phyloP scores from a whole-genome alignment of 306 rosid species.

The Prunus davidiana region DNA sequence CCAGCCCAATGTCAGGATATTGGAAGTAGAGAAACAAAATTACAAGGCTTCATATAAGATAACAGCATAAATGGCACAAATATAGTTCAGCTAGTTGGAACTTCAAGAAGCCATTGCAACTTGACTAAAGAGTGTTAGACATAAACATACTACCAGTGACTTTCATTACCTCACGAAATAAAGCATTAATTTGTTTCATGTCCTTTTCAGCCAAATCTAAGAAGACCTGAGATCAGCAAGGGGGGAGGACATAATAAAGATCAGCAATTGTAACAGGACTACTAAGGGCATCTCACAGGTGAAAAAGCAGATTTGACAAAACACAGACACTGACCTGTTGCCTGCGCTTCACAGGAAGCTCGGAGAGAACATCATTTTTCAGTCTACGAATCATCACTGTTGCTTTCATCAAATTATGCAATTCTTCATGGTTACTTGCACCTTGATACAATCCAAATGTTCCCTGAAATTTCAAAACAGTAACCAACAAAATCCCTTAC shows the following conservation, averaged over 20 bases:
- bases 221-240: conserved; percentile 59
- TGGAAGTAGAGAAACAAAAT: too few species aligned
- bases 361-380: conserved; percentile 83
- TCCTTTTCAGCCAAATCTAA: conserved; percentile 88
- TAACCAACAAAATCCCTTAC: conserved; percentile 8
- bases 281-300: conserved; percentile 9
- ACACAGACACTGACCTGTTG: conserved; percentile 57
- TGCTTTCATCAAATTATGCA: conserved; percentile 92
- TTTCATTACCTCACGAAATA: conserved; percentile 76
- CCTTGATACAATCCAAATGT: conserved; percentile 87
- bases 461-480: conserved; percentile 51
- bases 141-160: neutral
- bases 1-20: neutral
- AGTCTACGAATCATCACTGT: conserved; percentile 95
- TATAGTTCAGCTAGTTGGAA: neutral
- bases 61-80: neutral
- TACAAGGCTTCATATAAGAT: neutral
- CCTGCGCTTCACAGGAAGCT: conserved; percentile 94
- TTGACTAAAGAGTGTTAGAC: neutral
- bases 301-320: neutral
- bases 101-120: neutral
- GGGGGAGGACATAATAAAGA: neutral
- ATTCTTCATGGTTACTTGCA: conserved; percentile 95
- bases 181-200: conserved; percentile 72
- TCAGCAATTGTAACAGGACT: conserved; percentile 2